Conservation (phyloP, 495 filamentous ascomycete genomes). For the Halenospora varia region DNA sequence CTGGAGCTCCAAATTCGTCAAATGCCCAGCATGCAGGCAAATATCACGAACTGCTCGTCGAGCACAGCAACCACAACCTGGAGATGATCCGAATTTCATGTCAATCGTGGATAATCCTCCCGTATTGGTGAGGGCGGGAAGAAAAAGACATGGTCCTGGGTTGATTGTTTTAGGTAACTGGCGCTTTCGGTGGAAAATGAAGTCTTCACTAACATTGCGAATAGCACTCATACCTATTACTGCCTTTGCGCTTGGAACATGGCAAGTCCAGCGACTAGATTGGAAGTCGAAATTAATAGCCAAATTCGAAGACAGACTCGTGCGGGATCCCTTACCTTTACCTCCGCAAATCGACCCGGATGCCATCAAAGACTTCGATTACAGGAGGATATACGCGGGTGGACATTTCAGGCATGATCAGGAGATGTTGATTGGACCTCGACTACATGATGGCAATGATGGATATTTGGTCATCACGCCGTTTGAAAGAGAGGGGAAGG, state of each 20-base stretch:
- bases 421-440: constrained; percentile 93
- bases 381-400: constrained; percentile 74
- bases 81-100: constrained; percentile 67
- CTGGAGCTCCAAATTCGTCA: background rate
- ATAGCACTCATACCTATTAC: constrained; percentile 85
- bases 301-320: constrained; percentile 82
- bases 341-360: constrained; percentile 75
- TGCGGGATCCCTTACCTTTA: constrained; percentile 80
- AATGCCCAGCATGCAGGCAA: constrained; percentile 19
- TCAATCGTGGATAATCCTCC: constrained; percentile 86
- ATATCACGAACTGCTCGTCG: constrained; percentile 16
- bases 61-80: constrained; percentile 34
- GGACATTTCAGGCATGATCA: constrained; percentile 78
- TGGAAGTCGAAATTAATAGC: constrained; percentile 94
- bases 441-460: constrained; percentile 82
- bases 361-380: constrained; percentile 86
- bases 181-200: background rate
- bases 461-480: constrained; percentile 91
- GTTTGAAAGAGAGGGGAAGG: constrained; percentile 63
- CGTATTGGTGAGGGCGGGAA: constrained; percentile 63
- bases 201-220: constrained; percentile 5
- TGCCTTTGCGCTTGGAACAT: constrained; percentile 84
- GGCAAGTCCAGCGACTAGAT: constrained; percentile 90
- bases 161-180: constrained; percentile 69
- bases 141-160: constrained; percentile 75